These are phyloP conservation scores for Groenewaldozyma sp. DNA, from an alignment of 1,139 yeast species.

Conservation along the genomic window DNA sequence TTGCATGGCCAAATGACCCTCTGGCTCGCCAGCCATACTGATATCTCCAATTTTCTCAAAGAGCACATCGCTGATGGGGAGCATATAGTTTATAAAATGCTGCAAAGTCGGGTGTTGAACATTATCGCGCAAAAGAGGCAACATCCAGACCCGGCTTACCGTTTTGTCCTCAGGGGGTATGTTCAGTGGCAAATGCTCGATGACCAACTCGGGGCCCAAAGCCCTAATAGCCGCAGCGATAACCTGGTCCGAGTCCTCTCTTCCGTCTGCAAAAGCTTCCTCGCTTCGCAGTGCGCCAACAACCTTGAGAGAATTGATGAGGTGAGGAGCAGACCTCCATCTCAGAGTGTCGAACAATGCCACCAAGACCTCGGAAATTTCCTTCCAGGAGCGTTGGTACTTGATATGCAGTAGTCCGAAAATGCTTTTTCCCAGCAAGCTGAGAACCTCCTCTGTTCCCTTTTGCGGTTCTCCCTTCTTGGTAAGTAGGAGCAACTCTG, in stretches of 20 bases:
- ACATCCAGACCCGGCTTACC: conserved; percentile 88
- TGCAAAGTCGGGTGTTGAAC: conserved; percentile 61
- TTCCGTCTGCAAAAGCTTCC: conserved; percentile 57
- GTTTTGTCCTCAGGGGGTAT: conserved; percentile 39
- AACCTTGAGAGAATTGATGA: conserved; percentile 53
- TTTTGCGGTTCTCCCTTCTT: conserved; percentile 33
- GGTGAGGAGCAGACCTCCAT: conserved; percentile 62
- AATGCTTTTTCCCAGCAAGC: conserved; percentile 38
- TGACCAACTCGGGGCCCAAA: conserved; percentile 79
- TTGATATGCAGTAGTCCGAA: conserved; percentile 60
- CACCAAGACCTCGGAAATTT: conserved; percentile 61
- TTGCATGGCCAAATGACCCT: conserved; percentile 41
- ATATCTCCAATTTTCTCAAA: conserved; percentile 38
- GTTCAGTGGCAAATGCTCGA: conserved; percentile 69
- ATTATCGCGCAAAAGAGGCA: conserved; percentile 86
- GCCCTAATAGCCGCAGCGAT: conserved; percentile 69
- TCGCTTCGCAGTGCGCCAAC: conserved; percentile 88
- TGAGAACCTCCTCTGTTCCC: conserved; percentile 47
- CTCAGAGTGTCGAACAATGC: conserved; percentile 57
- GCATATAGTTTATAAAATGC: conserved; percentile 51
- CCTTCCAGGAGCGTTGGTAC: conserved; percentile 69
- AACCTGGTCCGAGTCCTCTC: conserved; percentile 71
- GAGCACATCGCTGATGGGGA: conserved; percentile 62
- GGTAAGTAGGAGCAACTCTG: conserved; percentile 40
- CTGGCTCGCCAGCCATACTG: conserved; percentile 21